Percentiles rank a stretch among this genome's conserved stretches.
phyloP scores from a whole-genome alignment of 108 stramenopile genomes.

The Schizochytrium sp. region DNA sequence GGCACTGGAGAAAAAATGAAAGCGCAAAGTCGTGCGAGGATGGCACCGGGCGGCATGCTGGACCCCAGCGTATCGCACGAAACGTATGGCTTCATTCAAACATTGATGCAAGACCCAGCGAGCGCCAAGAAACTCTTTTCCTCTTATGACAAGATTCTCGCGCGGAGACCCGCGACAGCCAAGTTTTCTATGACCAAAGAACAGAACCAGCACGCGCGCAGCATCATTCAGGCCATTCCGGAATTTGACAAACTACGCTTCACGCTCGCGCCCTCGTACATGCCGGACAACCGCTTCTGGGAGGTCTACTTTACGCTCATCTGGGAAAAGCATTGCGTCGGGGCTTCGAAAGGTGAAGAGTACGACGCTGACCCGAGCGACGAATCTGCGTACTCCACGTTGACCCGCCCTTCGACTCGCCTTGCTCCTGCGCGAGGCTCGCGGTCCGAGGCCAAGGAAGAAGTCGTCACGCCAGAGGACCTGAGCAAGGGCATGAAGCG shows the following conservation, averaged over 20 bases:
- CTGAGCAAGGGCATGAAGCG: constrained; percentile 10
- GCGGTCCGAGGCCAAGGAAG: neutral
- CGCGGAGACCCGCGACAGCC: neutral
- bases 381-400: neutral
- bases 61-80: neutral
- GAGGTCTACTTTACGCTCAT: constrained; percentile 4
- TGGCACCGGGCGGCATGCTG: neutral
- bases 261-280: neutral
- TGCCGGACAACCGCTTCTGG: neutral
- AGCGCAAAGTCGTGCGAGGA: neutral
- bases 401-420: neutral
- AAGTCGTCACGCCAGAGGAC: neutral
- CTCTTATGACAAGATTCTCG: neutral
- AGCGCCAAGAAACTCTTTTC: neutral
- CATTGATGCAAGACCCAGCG: neutral
- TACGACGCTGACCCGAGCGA: neutral
- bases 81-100: neutral
- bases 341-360: neutral
- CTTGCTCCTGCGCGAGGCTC: neutral
- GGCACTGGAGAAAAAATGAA: neutral
- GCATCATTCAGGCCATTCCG: neutral
- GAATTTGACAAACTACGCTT: neutral
- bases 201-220: neutral
- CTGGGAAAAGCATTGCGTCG: neutral
- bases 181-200: neutral